Evolutionary conservation across 2,329 filamentous ascomycete genomes (phyloP), one percentile per base, ranked within the genome.

Genomic region (Bimuria novae-zelandiae): DNA sequence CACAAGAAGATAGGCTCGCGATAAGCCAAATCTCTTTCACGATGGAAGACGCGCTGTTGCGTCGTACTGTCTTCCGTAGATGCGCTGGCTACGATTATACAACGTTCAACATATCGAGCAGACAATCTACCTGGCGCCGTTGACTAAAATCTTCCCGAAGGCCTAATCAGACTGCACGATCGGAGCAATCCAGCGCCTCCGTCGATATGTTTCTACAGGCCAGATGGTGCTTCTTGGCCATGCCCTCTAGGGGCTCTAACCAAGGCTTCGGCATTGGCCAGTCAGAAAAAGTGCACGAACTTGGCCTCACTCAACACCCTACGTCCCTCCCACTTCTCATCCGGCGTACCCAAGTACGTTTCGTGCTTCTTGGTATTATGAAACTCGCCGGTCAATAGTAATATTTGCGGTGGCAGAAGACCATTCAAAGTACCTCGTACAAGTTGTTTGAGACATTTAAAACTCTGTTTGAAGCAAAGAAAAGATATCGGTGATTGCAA

Each of bases 391-490:
- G 80, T 82, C 0, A 87, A 59, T 2, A 70, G 10, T 77, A 80
- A 57, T 86, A 86, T 1, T 77, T 76, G 0, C 84, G 78, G 52
- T 88, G 85, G 73, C 64, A 84, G 1, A 52, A 47, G 4, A 52
- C 36, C 25, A 35, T 68, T 3, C 82, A 82, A 14, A 68, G 79
- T 27, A 81, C 74, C 0, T 69, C 74, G 56, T 85, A 87, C 12
- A 84, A 76, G 3, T 77, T 70, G 60, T 89, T 87, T 40, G 87
- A 70, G 2, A 88, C 75, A 54, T 87, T 84, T 84, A 87, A n/a
- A n/a, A n/a, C n/a, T n/a, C n/a, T n/a, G n/a, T n/a, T n/a, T n/a
- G n/a, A n/a, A n/a, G n/a, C n/a, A n/a, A n/a, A n/a, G n/a, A n/a
- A n/a, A n/a, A n/a, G n/a, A n/a, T n/a, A n/a, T n/a, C n/a, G n/a